A percentile compares a stretch with the other conserved stretches of the same genome.
Conservation (phyloP, 139 green algal genomes). For the Pleodorina starrii region DNA sequence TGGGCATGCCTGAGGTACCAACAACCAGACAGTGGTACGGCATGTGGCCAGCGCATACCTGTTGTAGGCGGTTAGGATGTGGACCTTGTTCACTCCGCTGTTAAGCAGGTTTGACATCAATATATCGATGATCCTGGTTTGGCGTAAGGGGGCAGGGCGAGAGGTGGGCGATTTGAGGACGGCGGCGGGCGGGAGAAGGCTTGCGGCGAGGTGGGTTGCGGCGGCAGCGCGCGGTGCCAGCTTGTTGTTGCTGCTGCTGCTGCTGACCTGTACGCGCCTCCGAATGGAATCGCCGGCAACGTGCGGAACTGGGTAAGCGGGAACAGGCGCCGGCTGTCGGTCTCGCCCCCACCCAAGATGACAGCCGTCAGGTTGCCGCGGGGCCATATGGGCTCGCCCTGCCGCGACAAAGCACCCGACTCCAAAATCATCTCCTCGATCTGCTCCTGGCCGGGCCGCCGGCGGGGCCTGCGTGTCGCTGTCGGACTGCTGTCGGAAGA, state of each 20-base stretch:
- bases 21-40: no score
- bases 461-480: background rate
- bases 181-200: no score
- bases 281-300: conserved; percentile 95
- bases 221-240: no score
- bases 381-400: conserved; percentile 37
- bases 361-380: conserved; percentile 27
- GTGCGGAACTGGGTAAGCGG: conserved; percentile 88
- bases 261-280: conserved; percentile 82
- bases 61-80: conserved; percentile 75
- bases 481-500: background rate
- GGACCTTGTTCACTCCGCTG: conserved; percentile 95
- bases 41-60: no score
- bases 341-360: conserved; percentile 39
- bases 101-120: conserved; percentile 95
- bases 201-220: no score
- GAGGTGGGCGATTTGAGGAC: no score
- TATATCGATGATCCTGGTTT: conserved; percentile 91
- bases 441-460: background rate
- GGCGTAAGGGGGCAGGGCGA: background rate
- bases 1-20: no score
- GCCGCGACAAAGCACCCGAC: background rate
- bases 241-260: no score
- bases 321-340: conserved; percentile 72
- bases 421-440: background rate